Evolutionary conservation across 2,329 filamentous ascomycete species (phyloP).

Genomic region (Niveomyces coronatus): DNA sequence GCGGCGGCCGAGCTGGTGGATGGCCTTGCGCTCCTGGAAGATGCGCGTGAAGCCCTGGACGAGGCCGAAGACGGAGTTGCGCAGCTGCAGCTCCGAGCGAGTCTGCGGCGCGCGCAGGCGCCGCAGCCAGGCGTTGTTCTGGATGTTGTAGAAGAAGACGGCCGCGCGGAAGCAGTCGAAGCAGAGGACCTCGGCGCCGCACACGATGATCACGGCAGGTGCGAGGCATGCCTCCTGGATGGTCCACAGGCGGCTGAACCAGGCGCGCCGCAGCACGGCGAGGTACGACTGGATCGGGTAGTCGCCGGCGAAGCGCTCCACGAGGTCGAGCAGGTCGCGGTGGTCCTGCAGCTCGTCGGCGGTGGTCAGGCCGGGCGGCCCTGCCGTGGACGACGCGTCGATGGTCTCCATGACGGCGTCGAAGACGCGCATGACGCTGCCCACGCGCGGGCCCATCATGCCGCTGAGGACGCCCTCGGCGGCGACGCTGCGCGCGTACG

Average conservation of each 20-base stretch:
- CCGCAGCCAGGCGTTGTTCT: slow-evolving; percentile 20
- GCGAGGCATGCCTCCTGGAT: slow-evolving; percentile 24
- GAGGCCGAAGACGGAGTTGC: slow-evolving; percentile 16
- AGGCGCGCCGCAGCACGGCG: slow-evolving; percentile 19
- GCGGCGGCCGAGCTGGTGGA: slow-evolving; percentile 14
- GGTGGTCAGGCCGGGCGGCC: slow-evolving; percentile 12
- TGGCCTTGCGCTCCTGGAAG: slow-evolving; percentile 20
- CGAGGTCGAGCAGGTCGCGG: slow-evolving; percentile 17
- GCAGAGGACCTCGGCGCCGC: slow-evolving; percentile 17
- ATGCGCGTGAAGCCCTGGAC: slow-evolving; percentile 16
- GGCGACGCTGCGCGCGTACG: slow-evolving; percentile 12
- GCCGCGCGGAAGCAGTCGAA: slow-evolving; percentile 18
- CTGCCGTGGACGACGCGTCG: slow-evolving; percentile 2
- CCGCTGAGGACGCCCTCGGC: slow-evolving; percentile 14
- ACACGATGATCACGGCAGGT: slow-evolving; percentile 16
- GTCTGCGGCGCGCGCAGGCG: slow-evolving; percentile 9
- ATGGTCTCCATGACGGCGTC: slow-evolving; percentile 19
- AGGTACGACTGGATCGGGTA: slow-evolving; percentile 19
- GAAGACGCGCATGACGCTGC: slow-evolving; percentile 17
- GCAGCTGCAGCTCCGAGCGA: slow-evolving; percentile 11
- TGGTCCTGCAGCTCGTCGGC: slow-evolving; percentile 15
- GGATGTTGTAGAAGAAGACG: slow-evolving; percentile 20
- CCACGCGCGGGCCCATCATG: slow-evolving; percentile 16
- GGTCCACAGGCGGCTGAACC: slow-evolving; percentile 25
- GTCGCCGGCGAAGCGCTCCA: slow-evolving; percentile 13